Evolutionary conservation across 2,329 filamentous ascomycete species (phyloP).

Genomic region (Neurospora sp.): DNA sequence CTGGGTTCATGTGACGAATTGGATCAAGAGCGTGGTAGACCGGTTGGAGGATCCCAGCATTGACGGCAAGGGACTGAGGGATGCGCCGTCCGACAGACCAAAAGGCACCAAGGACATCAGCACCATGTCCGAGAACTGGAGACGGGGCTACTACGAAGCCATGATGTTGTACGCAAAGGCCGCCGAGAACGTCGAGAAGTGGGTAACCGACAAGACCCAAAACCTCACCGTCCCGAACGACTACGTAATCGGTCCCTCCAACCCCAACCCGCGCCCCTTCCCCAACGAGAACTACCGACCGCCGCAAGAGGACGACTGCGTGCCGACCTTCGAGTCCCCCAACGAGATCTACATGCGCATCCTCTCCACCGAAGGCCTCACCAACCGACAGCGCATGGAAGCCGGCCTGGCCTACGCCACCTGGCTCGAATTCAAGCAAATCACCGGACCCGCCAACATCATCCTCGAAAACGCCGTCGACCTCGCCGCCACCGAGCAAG

Average conservation of each 20-base stretch:
- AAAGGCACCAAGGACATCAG: slow-evolving; percentile 55
- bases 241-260: slow-evolving; percentile 72
- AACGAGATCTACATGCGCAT: slow-evolving; percentile 76
- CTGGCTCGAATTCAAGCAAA: slow-evolving; percentile 71
- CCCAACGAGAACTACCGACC: slow-evolving; percentile 52
- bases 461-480: slow-evolving; percentile 70
- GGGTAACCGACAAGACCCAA: slow-evolving; percentile 56
- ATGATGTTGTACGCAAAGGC: slow-evolving; percentile 68
- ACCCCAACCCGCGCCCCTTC: slow-evolving; percentile 67
- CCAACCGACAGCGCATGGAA: slow-evolving; percentile 66
- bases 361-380: slow-evolving; percentile 71
- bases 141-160: slow-evolving; percentile 73
- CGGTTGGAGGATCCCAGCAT: slow-evolving; percentile 58
- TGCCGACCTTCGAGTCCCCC: slow-evolving; percentile 57
- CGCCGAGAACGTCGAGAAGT: slow-evolving; percentile 74
- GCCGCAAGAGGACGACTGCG: slow-evolving; percentile 67
- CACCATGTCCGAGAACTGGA: slow-evolving; percentile 73
- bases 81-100: slow-evolving; percentile 39
- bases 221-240: slow-evolving; percentile 60
- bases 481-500: slow-evolving; percentile 56
- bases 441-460: slow-evolving; percentile 54
- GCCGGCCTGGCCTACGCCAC: slow-evolving; percentile 76
- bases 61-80: slow-evolving; percentile 57
- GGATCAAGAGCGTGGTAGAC: slow-evolving; percentile 49
- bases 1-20: slow-evolving; percentile 58